phyloP scores from a whole-genome alignment of 176 grass and related monocot species.

The Lolium perenne region DNA sequence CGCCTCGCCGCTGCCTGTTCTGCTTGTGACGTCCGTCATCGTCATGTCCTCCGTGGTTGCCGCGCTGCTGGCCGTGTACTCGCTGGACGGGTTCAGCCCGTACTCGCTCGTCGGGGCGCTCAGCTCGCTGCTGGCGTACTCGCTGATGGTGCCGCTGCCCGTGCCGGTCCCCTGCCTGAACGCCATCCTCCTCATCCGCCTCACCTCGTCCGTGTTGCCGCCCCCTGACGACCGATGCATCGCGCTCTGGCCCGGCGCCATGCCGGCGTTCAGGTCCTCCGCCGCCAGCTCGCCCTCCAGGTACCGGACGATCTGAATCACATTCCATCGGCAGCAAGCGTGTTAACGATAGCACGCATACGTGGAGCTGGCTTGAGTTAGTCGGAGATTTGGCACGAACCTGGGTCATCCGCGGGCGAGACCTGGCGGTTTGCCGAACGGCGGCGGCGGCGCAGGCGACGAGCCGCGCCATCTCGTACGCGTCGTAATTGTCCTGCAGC shows the following conservation, averaged over 20 bases:
- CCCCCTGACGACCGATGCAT: constrained; percentile 43
- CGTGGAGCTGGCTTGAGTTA: background rate
- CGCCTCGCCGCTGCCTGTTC: background rate
- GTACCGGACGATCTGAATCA: constrained; percentile 71
- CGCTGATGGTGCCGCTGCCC: constrained; percentile 46
- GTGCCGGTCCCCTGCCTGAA: constrained; percentile 49
- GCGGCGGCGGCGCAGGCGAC: constrained; percentile 77
- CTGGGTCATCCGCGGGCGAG: constrained; percentile 79
- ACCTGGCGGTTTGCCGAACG: constrained; percentile 69
- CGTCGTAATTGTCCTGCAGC: constrained; percentile 63
- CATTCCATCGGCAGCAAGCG: background rate
- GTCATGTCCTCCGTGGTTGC: constrained; percentile 46
- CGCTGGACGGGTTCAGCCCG: constrained; percentile 51
- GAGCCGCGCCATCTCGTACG: constrained; percentile 73
- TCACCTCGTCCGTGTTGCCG: constrained; percentile 50
- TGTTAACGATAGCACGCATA: background rate
- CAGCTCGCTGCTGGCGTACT: constrained; percentile 66
- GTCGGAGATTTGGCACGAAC: constrained; percentile 34
- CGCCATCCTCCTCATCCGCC: constrained; percentile 64
- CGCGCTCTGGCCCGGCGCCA: constrained; percentile 68
- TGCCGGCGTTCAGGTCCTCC: constrained; percentile 80
- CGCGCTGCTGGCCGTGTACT: constrained; percentile 52
- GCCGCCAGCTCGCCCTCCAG: constrained; percentile 86
- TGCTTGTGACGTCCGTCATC: background rate
- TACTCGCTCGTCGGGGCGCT: constrained; percentile 73